Conservation (phyloP, 179 eudicot genomes). For the Silene coronaria region DNA sequence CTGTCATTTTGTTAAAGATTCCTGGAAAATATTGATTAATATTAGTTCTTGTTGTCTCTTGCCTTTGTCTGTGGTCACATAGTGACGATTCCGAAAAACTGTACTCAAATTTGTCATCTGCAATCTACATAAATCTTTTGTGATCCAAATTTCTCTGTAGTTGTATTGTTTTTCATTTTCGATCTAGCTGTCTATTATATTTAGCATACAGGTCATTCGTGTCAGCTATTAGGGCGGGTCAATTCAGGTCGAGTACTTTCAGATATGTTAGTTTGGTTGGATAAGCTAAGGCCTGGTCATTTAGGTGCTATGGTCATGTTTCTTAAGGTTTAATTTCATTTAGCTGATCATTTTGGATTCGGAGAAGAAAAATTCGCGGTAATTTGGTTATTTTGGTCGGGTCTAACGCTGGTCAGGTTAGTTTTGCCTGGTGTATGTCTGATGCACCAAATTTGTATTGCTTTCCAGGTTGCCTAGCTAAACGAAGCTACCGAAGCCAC, state of each 20-base stretch:
- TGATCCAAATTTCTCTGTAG: background rate
- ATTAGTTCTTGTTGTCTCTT: background rate
- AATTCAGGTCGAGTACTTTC: too few species aligned
- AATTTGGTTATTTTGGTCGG: background rate
- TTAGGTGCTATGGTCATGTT: too few species aligned
- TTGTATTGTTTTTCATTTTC: background rate
- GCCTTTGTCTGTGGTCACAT: background rate
- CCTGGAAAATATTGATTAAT: background rate
- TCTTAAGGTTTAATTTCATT: too few species aligned
- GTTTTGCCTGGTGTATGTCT: background rate
- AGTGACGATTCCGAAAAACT: background rate
- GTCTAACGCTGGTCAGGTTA: background rate
- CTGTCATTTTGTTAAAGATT: background rate
- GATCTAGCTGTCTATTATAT: constrained; percentile 2
- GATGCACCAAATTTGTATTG: constrained; percentile 12
- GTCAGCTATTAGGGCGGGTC: too few species aligned
- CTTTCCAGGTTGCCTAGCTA: constrained; percentile 20
- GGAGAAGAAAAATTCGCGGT: too few species aligned
- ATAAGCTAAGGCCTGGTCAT: too few species aligned
- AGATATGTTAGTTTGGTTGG: too few species aligned
- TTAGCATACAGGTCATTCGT: too few species aligned
- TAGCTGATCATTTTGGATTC: too few species aligned
- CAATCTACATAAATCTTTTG: background rate
- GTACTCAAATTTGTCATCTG: background rate
- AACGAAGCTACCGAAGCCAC: background rate